phyloP scores from a whole-genome alignment of 2,329 filamentous ascomycete genomes.

The Hymenoscyphus infarciens region DNA sequence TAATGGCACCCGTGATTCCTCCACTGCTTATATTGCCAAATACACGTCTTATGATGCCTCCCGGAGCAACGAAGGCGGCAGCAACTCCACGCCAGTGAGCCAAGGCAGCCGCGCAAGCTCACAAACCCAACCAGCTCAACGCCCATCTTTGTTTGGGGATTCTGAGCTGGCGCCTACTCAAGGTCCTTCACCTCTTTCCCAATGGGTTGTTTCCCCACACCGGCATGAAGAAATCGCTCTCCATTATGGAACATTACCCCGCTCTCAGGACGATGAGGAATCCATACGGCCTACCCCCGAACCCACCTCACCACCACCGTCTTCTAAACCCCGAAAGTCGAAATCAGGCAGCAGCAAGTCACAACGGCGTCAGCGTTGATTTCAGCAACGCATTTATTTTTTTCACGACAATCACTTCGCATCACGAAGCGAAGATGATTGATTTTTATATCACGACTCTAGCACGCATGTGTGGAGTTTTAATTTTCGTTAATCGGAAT shows the following conservation, averaged over 20 bases:
- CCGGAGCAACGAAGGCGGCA: neutral
- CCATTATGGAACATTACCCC: neutral
- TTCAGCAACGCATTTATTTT: neutral
- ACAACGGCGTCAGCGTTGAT: conserved; percentile 2
- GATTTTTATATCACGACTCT: neutral
- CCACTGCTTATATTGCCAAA: neutral
- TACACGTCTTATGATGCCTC: neutral
- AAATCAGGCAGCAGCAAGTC: conserved; percentile 12
- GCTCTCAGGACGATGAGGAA: neutral
- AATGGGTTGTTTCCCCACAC: conserved; percentile 2
- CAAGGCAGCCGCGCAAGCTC: conserved; percentile 4
- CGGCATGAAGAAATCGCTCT: neutral
- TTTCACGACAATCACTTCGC: neutral
- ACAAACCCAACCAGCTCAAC: neutral
- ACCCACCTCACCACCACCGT: neutral
- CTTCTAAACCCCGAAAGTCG: conserved; percentile 7
- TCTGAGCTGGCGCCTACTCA: neutral
- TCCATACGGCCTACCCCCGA: conserved; percentile 8
- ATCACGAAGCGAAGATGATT: neutral
- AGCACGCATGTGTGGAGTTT: neutral
- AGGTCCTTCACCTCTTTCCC: neutral
- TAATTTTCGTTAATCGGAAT: neutral
- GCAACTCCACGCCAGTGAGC: neutral
- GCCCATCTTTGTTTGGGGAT: conserved; percentile 6
- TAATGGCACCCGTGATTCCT: neutral